These are phyloP conservation scores for Ophiostoma quercus DNA, from an alignment of 2,329 filamentous ascomycete species.

Conservation along the genomic window DNA sequence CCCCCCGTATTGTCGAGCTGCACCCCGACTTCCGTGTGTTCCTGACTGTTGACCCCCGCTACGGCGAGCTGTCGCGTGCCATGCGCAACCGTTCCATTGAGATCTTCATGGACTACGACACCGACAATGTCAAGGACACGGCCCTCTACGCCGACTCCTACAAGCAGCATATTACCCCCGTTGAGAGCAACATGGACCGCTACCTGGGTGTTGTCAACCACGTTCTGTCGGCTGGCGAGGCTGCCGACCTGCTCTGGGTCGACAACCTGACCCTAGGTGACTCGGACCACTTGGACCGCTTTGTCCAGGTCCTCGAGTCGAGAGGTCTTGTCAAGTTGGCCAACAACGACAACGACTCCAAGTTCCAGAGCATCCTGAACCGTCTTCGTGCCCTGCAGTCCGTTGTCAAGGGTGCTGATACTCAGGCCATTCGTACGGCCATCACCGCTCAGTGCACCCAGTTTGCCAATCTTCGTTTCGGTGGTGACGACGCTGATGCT, in stretches of 20 bases:
- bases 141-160: conserved; percentile 29
- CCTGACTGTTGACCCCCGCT: conserved; percentile 83
- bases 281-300: conserved; percentile 36
- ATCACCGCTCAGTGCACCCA: conserved; percentile 33
- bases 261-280: conserved; percentile 48
- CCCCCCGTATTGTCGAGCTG: conserved; percentile 71
- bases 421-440: conserved; percentile 33
- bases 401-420: conserved; percentile 33
- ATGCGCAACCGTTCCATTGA: conserved; percentile 96
- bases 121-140: conserved; percentile 25
- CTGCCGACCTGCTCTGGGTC: conserved; percentile 39
- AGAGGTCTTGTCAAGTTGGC: conserved; percentile 10
- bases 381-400: conserved; percentile 26
- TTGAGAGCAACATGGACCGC: conserved; percentile 49
- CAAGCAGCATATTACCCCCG: conserved; percentile 40
- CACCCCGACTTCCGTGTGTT: conserved; percentile 89
- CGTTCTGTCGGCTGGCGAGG: conserved; percentile 29
- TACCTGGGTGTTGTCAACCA: conserved; percentile 40
- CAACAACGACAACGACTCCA: background rate
- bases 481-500: background rate
- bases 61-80: conserved; percentile 88
- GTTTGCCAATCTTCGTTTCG: background rate
- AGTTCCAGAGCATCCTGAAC: conserved; percentile 8
- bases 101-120: conserved; percentile 59
- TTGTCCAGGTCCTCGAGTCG: conserved; percentile 18